Evolutionary conservation across 192 early-diverging fungal genomes (phyloP).

Genomic region (Chytriomyces sp.): DNA sequence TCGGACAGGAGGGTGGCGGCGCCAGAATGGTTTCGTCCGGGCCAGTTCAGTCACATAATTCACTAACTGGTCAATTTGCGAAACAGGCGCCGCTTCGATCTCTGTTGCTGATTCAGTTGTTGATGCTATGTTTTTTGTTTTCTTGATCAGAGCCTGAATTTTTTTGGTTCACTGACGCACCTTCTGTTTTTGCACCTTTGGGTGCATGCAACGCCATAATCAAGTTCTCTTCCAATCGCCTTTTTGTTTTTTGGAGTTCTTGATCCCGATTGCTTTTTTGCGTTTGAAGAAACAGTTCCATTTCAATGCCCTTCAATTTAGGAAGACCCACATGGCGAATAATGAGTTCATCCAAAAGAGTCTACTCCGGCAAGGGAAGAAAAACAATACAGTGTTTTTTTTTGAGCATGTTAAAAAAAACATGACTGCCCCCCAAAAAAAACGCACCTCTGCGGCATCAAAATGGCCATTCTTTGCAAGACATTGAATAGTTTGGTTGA

Average conservation of each 20-base stretch:
- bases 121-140: background rate
- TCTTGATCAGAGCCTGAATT: background rate
- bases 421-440: background rate
- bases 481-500: background rate
- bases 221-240: conserved; percentile 9
- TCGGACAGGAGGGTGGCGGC: conserved; percentile 20
- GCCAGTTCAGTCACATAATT: background rate
- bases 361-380: background rate
- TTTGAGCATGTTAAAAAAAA: no score
- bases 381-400: background rate
- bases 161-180: no score
- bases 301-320: background rate
- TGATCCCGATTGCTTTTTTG: background rate
- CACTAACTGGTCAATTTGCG: background rate
- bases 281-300: background rate
- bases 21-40: conserved; percentile 18
- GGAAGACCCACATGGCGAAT: background rate
- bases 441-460: conserved; percentile 3
- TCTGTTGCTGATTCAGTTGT: background rate
- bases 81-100: background rate
- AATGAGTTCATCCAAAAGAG: conserved; percentile 5
- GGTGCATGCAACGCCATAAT: background rate
- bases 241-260: background rate
- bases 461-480: conserved; percentile 16
- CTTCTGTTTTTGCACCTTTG: no score